phyloP scores from a whole-genome alignment of 768 basidiomycete species.

The Imleria badia region DNA sequence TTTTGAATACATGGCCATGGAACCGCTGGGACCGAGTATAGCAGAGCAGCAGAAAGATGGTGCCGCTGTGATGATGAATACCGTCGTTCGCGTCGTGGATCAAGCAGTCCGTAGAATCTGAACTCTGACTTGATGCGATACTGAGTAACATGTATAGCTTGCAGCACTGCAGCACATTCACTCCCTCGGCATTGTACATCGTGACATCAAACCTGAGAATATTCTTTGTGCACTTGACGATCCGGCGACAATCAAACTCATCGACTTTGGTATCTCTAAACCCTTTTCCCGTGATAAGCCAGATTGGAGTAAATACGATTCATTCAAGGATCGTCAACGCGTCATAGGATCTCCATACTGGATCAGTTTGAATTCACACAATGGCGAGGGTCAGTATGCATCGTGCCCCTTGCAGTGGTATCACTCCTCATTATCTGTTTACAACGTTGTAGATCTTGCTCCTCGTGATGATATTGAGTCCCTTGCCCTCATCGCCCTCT shows the following conservation, averaged over 20 bases:
- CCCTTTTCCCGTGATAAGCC: background rate
- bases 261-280: constrained; percentile 4
- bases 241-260: constrained; percentile 1
- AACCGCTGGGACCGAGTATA: background rate
- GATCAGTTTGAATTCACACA: constrained; percentile 1
- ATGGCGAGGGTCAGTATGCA: background rate
- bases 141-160: background rate
- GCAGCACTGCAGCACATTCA: background rate
- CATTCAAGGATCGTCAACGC: background rate
- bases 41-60: background rate
- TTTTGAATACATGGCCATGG: constrained; percentile 1
- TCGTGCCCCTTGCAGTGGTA: no score
- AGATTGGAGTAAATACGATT: background rate
- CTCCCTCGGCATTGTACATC: background rate
- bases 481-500: background rate
- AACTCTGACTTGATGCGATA: background rate
- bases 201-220: constrained; percentile 1
- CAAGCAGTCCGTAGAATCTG: background rate
- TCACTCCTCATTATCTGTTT: background rate
- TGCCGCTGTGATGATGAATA: background rate
- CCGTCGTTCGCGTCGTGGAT: background rate
- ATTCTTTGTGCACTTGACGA: background rate
- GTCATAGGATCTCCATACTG: background rate
- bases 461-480: constrained; percentile 3
- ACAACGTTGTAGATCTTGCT: background rate